phyloP scores from a whole-genome alignment of 208 protist species.

The Crithidia mellificae region DNA sequence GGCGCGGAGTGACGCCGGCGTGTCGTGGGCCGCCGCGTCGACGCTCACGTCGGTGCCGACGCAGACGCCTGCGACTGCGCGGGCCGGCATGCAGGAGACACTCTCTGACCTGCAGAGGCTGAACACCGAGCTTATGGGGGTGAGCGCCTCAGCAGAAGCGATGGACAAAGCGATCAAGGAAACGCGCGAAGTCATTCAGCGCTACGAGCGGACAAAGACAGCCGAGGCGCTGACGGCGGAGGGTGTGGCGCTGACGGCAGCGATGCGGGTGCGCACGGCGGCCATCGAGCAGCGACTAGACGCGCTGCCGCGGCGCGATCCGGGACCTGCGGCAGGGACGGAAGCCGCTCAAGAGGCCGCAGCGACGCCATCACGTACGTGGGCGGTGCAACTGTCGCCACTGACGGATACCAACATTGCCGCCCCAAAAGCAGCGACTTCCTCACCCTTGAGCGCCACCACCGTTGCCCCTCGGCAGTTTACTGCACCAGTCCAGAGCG shows the following conservation, averaged over 20 bases:
- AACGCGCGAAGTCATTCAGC: slow-evolving; percentile 58
- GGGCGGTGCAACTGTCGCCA: slow-evolving; percentile 6
- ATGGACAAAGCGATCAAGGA: slow-evolving; percentile 80
- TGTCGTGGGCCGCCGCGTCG: slow-evolving; percentile 10
- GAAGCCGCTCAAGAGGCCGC: background rate
- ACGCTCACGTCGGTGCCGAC: slow-evolving; percentile 4
- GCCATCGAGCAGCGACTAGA: slow-evolving; percentile 63
- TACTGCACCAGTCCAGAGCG: background rate
- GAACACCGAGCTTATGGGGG: slow-evolving; percentile 58
- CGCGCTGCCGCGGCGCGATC: slow-evolving; percentile 18
- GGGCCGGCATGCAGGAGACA: slow-evolving; percentile 47
- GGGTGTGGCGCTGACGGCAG: slow-evolving; percentile 51
- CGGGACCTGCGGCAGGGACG: background rate
- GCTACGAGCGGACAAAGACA: slow-evolving; percentile 50
- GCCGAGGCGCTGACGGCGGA: slow-evolving; percentile 51
- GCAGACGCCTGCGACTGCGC: slow-evolving; percentile 6
- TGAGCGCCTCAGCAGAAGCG: slow-evolving; percentile 63
- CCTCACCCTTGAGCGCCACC: background rate
- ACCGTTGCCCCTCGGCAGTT: background rate
- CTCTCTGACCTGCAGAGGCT: slow-evolving; percentile 63
- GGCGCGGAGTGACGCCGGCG: slow-evolving; percentile 10
- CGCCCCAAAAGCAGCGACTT: too few relatives aligned
- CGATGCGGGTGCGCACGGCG: slow-evolving; percentile 54
- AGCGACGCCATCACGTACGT: slow-evolving; percentile 7
- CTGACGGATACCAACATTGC: too few relatives aligned